Evolutionary conservation across 306 rosid genomes (phyloP).

Genomic region (Casuarina cunninghamiana): DNA sequence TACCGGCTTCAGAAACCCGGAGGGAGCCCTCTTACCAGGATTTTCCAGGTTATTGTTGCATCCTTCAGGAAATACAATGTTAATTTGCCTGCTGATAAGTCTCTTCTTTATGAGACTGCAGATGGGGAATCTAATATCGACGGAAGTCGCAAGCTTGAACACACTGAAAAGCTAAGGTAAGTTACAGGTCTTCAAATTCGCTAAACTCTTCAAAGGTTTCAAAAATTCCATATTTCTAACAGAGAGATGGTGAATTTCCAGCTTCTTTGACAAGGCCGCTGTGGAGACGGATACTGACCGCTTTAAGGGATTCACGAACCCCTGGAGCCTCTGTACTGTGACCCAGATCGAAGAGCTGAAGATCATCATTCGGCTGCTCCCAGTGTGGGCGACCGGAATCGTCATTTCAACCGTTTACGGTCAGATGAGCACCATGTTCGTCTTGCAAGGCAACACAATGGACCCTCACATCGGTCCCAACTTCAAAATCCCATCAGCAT

Average conservation of each 20-base stretch:
- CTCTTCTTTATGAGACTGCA: constrained; percentile 71
- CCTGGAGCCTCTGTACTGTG: constrained; percentile 84
- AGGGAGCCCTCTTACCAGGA: constrained; percentile 83
- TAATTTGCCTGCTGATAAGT: constrained; percentile 54
- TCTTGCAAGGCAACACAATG: constrained; percentile 82
- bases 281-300: constrained; percentile 44
- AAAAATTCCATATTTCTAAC: not conserved
- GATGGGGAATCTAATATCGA: constrained; percentile 61
- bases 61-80: constrained; percentile 46
- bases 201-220: not conserved
- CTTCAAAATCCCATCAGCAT: constrained; percentile 80
- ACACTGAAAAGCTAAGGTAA: constrained; percentile 59
- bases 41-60: constrained; percentile 71
- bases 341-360: constrained; percentile 88
- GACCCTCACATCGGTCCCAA: constrained; percentile 69
- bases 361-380: constrained; percentile 57
- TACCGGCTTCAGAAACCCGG: constrained; percentile 75
- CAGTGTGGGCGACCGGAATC: constrained; percentile 81
- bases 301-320: constrained; percentile 30
- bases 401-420: constrained; percentile 71
- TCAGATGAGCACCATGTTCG: constrained; percentile 90
- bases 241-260: constrained; percentile 24
- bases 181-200: constrained; percentile 8
- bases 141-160: constrained; percentile 86
- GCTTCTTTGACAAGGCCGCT: constrained; percentile 80